phyloP scores from a whole-genome alignment of 2,329 filamentous ascomycete species.

The Fusarium tuaranense region DNA sequence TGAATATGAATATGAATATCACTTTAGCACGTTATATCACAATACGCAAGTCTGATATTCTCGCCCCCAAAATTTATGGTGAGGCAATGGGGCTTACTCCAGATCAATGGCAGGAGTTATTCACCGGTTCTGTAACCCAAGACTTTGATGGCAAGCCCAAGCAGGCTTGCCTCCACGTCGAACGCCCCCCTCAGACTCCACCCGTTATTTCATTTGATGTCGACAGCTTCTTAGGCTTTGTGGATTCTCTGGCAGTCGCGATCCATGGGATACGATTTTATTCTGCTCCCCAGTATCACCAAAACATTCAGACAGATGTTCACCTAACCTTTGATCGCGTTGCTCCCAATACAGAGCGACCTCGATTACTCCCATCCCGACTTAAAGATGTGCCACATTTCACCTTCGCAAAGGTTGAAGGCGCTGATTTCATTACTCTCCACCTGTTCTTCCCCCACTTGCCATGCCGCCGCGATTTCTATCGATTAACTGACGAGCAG shows the following conservation, averaged over 20 bases:
- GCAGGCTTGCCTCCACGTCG: background rate
- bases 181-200: background rate
- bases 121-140: background rate
- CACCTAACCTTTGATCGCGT: background rate
- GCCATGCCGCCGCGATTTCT: conserved; percentile 6
- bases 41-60: no score
- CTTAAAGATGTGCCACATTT: conserved; percentile 22
- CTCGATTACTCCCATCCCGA: conserved; percentile 1
- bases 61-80: background rate
- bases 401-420: background rate
- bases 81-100: background rate
- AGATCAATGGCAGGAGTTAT: background rate
- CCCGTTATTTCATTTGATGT: conserved; percentile 7
- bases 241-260: conserved; percentile 3
- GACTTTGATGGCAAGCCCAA: background rate
- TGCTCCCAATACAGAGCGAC: background rate
- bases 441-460: conserved; percentile 18
- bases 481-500: conserved; percentile 9
- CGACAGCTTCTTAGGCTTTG: conserved; percentile 11
- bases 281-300: conserved; percentile 7
- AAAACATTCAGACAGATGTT: conserved; percentile 9
- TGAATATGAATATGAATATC: no score
- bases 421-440: conserved; percentile 13
- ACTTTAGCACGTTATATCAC: no score
- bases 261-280: conserved; percentile 13